Percentiles rank a stretch among this genome's conserved stretches.
These are phyloP conservation scores for Leccinum barrowsii DNA, from an alignment of 768 basidiomycete species.

Conservation along the genomic window DNA sequence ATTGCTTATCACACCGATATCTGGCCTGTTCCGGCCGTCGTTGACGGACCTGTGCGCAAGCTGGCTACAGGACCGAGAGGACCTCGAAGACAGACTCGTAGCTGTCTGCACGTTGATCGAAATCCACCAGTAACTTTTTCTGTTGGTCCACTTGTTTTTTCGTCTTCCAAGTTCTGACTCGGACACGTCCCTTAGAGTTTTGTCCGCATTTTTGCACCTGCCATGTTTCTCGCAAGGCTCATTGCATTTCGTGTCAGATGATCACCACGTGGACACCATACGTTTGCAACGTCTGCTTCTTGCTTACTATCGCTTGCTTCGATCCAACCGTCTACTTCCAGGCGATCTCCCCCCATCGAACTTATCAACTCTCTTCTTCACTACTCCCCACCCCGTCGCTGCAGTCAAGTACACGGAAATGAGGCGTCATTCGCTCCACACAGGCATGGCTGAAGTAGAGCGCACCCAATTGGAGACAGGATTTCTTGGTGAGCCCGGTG, in stretches of 20 bases:
- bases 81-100: constrained; percentile 48
- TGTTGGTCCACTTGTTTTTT: constrained; percentile 42
- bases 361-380: constrained; percentile 37
- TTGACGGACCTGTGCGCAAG: constrained; percentile 75
- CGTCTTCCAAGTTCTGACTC: constrained; percentile 2
- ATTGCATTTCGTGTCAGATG: constrained; percentile 41
- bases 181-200: constrained; percentile 55
- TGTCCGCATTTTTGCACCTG: constrained; percentile 48
- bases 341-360: too few relatives aligned
- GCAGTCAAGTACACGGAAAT: constrained; percentile 70
- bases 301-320: constrained; percentile 77
- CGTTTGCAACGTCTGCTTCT: constrained; percentile 71
- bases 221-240: constrained; percentile 50
- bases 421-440: constrained; percentile 71
- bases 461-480: constrained; percentile 61
- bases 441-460: constrained; percentile 74
- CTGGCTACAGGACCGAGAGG: constrained; percentile 61
- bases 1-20: constrained; percentile 59
- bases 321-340: constrained; percentile 70
- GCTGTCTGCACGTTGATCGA: constrained; percentile 64
- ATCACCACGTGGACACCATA: constrained; percentile 32
- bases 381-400: constrained; percentile 54
- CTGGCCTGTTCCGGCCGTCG: constrained; percentile 72
- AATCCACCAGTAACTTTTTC: constrained; percentile 67
- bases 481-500: constrained; percentile 56